These are phyloP conservation scores for Pyrrhoderma noxium DNA, from an alignment of 1,284 basidiomycete genomes.

Conservation along the genomic window DNA sequence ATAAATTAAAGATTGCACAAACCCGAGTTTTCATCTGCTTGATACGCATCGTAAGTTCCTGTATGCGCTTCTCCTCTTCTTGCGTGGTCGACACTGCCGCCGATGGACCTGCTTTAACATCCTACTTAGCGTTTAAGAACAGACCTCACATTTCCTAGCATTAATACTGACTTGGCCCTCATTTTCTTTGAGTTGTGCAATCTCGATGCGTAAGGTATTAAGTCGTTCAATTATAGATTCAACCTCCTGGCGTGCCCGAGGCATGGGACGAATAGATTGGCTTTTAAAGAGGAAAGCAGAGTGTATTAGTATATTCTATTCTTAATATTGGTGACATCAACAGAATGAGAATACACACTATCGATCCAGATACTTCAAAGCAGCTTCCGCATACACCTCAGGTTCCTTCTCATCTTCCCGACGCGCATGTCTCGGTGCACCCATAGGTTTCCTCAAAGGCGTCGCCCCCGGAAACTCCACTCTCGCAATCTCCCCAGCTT, in stretches of 20 bases:
- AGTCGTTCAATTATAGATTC: constrained; percentile 47
- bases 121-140: constrained; percentile 27
- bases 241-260: constrained; percentile 54
- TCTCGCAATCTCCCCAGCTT: constrained; percentile 57
- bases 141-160: constrained; percentile 1
- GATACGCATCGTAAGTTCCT: constrained; percentile 45
- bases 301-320: too few relatives aligned
- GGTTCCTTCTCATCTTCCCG: constrained; percentile 45
- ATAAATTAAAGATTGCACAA: constrained; percentile 16
- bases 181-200: constrained; percentile 40
- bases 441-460: constrained; percentile 47
- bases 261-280: constrained; percentile 62
- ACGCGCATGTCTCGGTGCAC: constrained; percentile 30
- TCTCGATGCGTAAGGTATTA: constrained; percentile 41
- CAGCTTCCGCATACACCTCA: constrained; percentile 66
- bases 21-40: constrained; percentile 46
- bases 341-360: constrained; percentile 43
- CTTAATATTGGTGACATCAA: too few relatives aligned
- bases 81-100: constrained; percentile 35
- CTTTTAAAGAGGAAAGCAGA: constrained; percentile 28
- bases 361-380: constrained; percentile 63
- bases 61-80: constrained; percentile 52
- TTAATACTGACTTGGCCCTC: constrained; percentile 46
- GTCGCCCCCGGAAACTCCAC: constrained; percentile 63
- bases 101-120: constrained; percentile 29